phyloP scores from a whole-genome alignment of 2,329 filamentous ascomycete genomes.

The Ceratocystis papillata region DNA sequence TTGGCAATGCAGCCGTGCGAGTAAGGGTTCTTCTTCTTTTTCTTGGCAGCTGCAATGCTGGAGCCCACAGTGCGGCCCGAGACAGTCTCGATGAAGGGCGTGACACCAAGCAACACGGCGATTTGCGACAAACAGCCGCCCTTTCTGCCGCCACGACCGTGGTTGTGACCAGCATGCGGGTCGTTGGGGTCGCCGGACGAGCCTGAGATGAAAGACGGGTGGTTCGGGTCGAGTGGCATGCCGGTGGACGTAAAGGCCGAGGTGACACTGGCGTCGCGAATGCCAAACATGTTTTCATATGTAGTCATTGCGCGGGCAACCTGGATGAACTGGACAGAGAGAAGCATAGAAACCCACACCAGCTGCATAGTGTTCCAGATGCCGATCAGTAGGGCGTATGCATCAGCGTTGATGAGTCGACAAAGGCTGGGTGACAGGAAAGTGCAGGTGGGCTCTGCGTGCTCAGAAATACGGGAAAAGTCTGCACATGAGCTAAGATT shows the following conservation, averaged over 20 bases:
- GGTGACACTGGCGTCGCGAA: conserved; percentile 54
- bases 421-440: conserved; percentile 68
- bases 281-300: conserved; percentile 87
- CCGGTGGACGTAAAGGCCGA: conserved; percentile 70
- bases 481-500: conserved; percentile 40
- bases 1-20: conserved; percentile 74
- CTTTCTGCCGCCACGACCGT: conserved; percentile 38
- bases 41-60: conserved; percentile 33
- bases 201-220: conserved; percentile 48
- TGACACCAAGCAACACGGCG: conserved; percentile 76
- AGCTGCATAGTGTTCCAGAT: conserved; percentile 77
- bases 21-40: conserved; percentile 65
- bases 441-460: conserved; percentile 52
- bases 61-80: conserved; percentile 53
- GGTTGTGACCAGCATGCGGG: conserved; percentile 36
- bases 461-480: conserved; percentile 47
- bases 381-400: conserved; percentile 69
- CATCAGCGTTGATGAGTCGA: conserved; percentile 64
- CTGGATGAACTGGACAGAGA: conserved; percentile 87
- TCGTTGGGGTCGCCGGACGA: conserved; percentile 36
- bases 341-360: conserved; percentile 93
- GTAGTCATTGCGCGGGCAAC: conserved; percentile 89
- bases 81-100: conserved; percentile 87
- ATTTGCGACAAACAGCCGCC: conserved; percentile 64
- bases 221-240: conserved; percentile 56